Conservation (phyloP, 768 basidiomycete genomes). For the Hygrocybe coccinea region DNA sequence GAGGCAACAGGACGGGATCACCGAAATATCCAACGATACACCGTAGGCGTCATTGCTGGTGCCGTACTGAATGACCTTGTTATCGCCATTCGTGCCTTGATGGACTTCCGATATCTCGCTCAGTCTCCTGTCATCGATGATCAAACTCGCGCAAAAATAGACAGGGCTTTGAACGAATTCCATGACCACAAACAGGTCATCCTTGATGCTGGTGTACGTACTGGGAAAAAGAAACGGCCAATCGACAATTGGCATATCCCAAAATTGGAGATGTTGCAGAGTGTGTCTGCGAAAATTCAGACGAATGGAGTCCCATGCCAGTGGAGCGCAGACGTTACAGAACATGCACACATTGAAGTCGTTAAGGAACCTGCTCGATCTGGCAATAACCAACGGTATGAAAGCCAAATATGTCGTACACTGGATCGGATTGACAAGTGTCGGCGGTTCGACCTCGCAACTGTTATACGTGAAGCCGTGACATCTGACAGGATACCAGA, state of each 20-base stretch:
- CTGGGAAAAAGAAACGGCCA: conserved; percentile 12
- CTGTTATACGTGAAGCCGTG: neutral
- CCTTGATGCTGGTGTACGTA: conserved; percentile 12
- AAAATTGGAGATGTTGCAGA: conserved; percentile 29
- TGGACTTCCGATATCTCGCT: conserved; percentile 13
- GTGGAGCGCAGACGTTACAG: conserved; percentile 21
- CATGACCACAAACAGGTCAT: conserved; percentile 27
- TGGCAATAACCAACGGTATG: conserved; percentile 19
- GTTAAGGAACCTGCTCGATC: conserved; percentile 18
- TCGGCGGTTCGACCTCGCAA: conserved; percentile 14
- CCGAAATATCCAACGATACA: conserved; percentile 20
- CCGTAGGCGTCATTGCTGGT: conserved; percentile 15
- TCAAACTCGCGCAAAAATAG: conserved; percentile 12
- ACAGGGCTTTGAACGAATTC: conserved; percentile 16
- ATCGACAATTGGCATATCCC: conserved; percentile 30
- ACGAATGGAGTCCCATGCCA: conserved; percentile 20
- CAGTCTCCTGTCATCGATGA: conserved; percentile 6
- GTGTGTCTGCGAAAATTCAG: conserved; percentile 11
- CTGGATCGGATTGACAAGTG: conserved; percentile 19
- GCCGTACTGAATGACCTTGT: conserved; percentile 8
- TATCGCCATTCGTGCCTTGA: conserved; percentile 8
- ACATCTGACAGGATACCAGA: neutral
- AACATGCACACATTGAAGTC: conserved; percentile 20
- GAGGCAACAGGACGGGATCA: conserved; percentile 27
- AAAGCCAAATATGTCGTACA: conserved; percentile 18